These are phyloP conservation scores for Phaeotremella skinneri DNA, from an alignment of 768 basidiomycete species.

Conservation along the genomic window DNA sequence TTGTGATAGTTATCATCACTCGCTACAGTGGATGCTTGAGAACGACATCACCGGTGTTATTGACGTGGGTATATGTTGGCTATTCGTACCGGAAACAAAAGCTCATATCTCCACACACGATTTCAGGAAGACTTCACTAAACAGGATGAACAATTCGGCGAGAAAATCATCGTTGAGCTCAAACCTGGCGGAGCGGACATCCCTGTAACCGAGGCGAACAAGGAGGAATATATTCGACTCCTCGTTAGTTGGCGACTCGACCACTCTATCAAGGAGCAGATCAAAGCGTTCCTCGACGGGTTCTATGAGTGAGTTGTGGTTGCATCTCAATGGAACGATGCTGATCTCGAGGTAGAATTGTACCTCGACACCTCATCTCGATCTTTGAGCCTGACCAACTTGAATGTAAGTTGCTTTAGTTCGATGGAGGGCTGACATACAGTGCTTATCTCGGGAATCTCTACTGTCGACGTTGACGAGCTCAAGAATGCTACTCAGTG, in stretches of 20 bases:
- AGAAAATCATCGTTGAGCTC: constrained; percentile 79
- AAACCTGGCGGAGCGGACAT: constrained; percentile 80
- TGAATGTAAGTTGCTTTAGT: constrained; percentile 35
- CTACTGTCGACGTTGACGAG: constrained; percentile 98
- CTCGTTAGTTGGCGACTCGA: constrained; percentile 91
- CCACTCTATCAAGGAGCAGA: constrained; percentile 92
- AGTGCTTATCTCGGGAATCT: constrained; percentile 66
- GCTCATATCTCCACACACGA: constrained; percentile 57
- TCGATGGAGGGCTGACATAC: constrained; percentile 1
- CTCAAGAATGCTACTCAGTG: constrained; percentile 51
- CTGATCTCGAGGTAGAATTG: constrained; percentile 57
- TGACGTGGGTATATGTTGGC: constrained; percentile 27
- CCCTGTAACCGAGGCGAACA: constrained; percentile 93
- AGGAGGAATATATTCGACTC: constrained; percentile 89
- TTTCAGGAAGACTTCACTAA: constrained; percentile 92
- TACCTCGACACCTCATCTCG: constrained; percentile 89
- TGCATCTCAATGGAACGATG: not conserved
- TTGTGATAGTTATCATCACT: constrained; percentile 75
- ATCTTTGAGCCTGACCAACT: constrained; percentile 57
- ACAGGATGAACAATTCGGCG: constrained; percentile 96
- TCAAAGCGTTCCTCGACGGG: constrained; percentile 80
- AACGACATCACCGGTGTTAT: constrained; percentile 64
- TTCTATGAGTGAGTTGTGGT: constrained; percentile 70
- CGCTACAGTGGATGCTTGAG: constrained; percentile 94
- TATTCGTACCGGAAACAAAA: not conserved